A percentile compares a stretch with the other conserved stretches of the same genome.
These are phyloP conservation scores for Lactarius psammicola DNA, from an alignment of 768 basidiomycete species.

Conservation along the genomic window DNA sequence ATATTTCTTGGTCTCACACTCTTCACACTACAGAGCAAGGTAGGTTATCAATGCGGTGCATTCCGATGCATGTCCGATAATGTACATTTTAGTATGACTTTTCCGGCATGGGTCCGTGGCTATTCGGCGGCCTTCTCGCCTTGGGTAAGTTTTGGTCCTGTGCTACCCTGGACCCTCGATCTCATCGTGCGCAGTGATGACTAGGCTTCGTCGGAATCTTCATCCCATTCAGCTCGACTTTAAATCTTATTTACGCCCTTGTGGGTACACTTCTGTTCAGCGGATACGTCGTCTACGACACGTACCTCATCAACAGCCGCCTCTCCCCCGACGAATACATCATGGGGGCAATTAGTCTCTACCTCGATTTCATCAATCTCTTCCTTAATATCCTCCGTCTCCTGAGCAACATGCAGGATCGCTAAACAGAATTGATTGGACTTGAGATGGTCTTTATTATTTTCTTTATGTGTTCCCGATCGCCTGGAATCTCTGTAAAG, in stretches of 20 bases:
- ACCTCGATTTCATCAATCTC: slow-evolving; percentile 91
- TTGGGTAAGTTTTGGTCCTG: slow-evolving; percentile 48
- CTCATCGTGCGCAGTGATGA: slow-evolving; percentile 53
- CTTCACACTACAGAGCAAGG: slow-evolving; percentile 94
- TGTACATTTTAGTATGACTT: slow-evolving; percentile 77
- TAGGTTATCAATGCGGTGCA: slow-evolving; percentile 33
- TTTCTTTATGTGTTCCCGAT: slow-evolving; percentile 2
- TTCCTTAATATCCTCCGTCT: slow-evolving; percentile 87
- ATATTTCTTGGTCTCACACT: slow-evolving; percentile 92
- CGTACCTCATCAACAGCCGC: slow-evolving; percentile 83
- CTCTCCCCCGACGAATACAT: slow-evolving; percentile 94
- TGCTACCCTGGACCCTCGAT: neutral
- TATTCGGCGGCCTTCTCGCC: slow-evolving; percentile 82
- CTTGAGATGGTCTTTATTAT: neutral
- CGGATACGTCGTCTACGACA: slow-evolving; percentile 89
- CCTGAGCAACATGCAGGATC: slow-evolving; percentile 55
- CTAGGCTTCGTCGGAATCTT: slow-evolving; percentile 81
- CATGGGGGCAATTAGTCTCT: slow-evolving; percentile 87
- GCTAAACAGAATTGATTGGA: slow-evolving; percentile 29
- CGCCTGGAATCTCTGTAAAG: slow-evolving; percentile 5
- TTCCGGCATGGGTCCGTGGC: slow-evolving; percentile 85
- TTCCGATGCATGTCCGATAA: slow-evolving; percentile 4
- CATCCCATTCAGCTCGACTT: slow-evolving; percentile 78
- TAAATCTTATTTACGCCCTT: slow-evolving; percentile 78
- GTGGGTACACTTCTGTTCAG: slow-evolving; percentile 83